Percentiles rank a stretch among this genome's conserved stretches.
Evolutionary conservation across 495 filamentous ascomycete genomes (phyloP).

Genomic region (Copromyces sp.): DNA sequence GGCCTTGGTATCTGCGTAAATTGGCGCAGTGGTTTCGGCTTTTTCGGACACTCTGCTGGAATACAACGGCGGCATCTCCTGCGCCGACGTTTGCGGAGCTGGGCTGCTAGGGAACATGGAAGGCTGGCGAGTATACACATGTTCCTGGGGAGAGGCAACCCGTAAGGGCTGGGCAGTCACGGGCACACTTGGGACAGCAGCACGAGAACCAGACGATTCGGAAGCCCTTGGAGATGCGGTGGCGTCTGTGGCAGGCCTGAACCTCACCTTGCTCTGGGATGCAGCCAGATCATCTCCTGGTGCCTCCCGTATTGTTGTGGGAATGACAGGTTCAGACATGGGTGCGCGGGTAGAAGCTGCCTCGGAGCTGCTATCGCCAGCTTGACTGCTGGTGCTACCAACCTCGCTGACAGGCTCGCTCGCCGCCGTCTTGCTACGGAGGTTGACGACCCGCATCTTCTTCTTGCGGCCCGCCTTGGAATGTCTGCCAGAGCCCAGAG

Average conservation of each 20-base stretch:
- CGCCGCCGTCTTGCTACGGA: constrained; percentile 48
- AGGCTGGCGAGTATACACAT: not conserved
- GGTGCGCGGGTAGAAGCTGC: constrained; percentile 26
- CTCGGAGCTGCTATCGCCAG: constrained; percentile 30
- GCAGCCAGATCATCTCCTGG: constrained; percentile 44
- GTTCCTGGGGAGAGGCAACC: not conserved
- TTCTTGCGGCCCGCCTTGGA: constrained; percentile 65
- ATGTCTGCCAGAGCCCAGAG: constrained; percentile 52
- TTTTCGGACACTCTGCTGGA: not conserved
- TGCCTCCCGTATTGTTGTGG: constrained; percentile 38
- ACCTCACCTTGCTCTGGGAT: constrained; percentile 35
- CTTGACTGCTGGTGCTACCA: constrained; percentile 41
- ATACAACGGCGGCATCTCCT: not conserved
- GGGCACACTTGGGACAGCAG: not conserved
- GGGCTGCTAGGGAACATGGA: not conserved
- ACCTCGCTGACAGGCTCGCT: not conserved
- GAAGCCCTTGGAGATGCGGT: constrained; percentile 20
- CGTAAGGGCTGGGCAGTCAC: not conserved
- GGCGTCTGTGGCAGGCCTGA: constrained; percentile 16
- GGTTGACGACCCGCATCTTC: constrained; percentile 89
- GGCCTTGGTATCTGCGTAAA: not conserved
- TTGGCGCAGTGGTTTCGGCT: not conserved
- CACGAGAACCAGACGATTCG: not conserved
- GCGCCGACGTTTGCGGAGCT: not conserved
- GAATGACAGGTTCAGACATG: constrained; percentile 39